These are phyloP conservation scores for Neonectria sp. DNA, from an alignment of 2,329 filamentous ascomycete species.

Conservation along the genomic window DNA sequence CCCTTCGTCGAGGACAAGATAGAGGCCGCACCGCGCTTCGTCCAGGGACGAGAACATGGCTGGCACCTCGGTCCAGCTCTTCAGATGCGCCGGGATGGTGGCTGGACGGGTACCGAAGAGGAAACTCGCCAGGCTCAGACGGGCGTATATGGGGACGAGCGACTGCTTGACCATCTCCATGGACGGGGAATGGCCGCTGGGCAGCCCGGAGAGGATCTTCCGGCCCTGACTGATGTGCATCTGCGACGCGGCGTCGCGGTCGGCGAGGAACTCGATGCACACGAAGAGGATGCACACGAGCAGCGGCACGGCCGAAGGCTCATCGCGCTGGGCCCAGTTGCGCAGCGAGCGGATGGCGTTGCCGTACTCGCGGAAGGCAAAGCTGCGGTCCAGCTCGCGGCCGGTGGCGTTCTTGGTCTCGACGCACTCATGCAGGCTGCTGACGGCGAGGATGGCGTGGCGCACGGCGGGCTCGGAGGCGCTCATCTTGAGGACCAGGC, in stretches of 20 bases:
- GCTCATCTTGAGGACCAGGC: conserved; percentile 62
- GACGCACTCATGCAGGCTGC: conserved; percentile 60
- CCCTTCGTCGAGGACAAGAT: conserved; percentile 58
- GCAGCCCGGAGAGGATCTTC: conserved; percentile 56
- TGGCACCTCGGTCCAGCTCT: conserved; percentile 50
- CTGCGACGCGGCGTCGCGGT: conserved; percentile 62
- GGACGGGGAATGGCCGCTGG: conserved; percentile 45
- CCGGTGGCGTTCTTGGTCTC: conserved; percentile 39
- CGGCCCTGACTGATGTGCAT: conserved; percentile 62
- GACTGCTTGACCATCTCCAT: conserved; percentile 57
- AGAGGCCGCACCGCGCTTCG: conserved; percentile 51
- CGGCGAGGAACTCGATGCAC: conserved; percentile 68
- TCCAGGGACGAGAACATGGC: conserved; percentile 52
- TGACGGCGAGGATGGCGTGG: conserved; percentile 66
- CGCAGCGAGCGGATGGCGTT: conserved; percentile 62
- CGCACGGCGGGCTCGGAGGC: conserved; percentile 62
- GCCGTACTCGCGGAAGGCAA: conserved; percentile 59
- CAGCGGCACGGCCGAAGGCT: conserved; percentile 52
- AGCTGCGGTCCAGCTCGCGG: conserved; percentile 38
- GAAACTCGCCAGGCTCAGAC: conserved; percentile 58
- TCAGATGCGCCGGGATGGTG: conserved; percentile 55
- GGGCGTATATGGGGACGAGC: conserved; percentile 61
- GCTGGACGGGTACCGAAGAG: conserved; percentile 57
- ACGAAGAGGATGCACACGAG: conserved; percentile 67
- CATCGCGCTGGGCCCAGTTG: conserved; percentile 52